phyloP scores from a whole-genome alignment of 768 basidiomycete species.

The Dacryopinax spathularia region DNA sequence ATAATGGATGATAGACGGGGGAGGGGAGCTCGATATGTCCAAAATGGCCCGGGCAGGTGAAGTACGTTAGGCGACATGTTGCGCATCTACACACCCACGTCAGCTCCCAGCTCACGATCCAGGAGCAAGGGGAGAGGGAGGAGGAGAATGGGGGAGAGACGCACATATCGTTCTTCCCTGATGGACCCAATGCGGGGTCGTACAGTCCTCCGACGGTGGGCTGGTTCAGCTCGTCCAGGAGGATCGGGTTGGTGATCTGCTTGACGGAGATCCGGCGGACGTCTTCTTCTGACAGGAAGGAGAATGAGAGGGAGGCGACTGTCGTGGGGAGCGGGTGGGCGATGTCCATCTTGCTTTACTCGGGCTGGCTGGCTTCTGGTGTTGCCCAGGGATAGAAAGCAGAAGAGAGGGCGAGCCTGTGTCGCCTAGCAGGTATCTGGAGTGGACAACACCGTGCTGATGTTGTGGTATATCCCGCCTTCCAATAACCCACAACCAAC shows the following conservation, averaged over 20 bases:
- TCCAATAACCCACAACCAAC: too few species aligned
- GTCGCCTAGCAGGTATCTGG: neutral
- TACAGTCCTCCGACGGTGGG: slow-evolving; percentile 89
- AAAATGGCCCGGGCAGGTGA: slow-evolving; percentile 93
- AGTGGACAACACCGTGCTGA: too few species aligned
- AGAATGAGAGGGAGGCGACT: slow-evolving; percentile 76
- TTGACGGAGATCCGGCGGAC: slow-evolving; percentile 92
- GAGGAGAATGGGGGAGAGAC: slow-evolving; percentile 22
- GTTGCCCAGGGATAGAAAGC: too few species aligned
- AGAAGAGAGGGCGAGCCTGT: neutral
- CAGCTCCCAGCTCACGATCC: slow-evolving; percentile 6
- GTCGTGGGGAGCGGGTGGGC: slow-evolving; percentile 75
- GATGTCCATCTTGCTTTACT: slow-evolving; percentile 68
- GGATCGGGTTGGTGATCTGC: slow-evolving; percentile 82
- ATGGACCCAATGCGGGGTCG: slow-evolving; percentile 88
- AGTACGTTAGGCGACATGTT: slow-evolving; percentile 86
- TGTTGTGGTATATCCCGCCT: too few species aligned
- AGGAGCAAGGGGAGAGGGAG: neutral
- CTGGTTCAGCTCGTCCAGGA: slow-evolving; percentile 85
- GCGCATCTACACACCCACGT: slow-evolving; percentile 48
- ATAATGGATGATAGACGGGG: slow-evolving; percentile 91
- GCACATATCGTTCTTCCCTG: slow-evolving; percentile 77
- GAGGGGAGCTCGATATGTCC: slow-evolving; percentile 94
- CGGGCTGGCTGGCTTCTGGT: too few species aligned
- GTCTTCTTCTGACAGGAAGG: slow-evolving; percentile 78